A percentile compares a stretch with the other conserved stretches of the same genome.
Evolutionary conservation across 257 asterid species (phyloP).

Genomic region (Thymus mandschuricus): DNA sequence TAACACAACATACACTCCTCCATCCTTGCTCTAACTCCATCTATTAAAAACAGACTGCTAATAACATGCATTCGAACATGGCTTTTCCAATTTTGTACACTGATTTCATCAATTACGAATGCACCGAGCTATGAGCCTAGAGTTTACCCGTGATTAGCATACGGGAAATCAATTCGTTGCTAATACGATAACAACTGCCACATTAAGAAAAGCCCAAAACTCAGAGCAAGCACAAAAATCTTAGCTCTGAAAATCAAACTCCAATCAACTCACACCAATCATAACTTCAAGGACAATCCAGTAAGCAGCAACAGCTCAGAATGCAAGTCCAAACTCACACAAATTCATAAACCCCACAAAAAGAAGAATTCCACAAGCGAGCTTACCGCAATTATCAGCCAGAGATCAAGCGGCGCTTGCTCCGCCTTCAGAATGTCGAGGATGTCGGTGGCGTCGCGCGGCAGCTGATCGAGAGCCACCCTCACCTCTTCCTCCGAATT

Average conservation of each 20-base stretch:
- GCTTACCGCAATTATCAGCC: conserved; percentile 93
- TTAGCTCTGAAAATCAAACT: conserved; percentile 1
- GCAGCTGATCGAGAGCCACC: conserved; percentile 93
- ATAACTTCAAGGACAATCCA: neutral
- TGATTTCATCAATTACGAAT: neutral
- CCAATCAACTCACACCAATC: neutral
- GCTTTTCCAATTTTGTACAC: neutral
- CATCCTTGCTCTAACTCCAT: neutral
- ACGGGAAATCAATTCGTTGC: neutral
- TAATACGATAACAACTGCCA: neutral
- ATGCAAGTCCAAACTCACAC: neutral
- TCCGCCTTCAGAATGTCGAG: conserved; percentile 98
- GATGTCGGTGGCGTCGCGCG: conserved; percentile 97
- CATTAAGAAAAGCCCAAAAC: neutral
- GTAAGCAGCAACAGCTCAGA: neutral
- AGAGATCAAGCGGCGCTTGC: conserved; percentile 97
- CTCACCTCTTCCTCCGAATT: conserved; percentile 98
- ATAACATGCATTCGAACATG: neutral
- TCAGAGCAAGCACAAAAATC: conserved; percentile 13
- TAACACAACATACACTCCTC: neutral
- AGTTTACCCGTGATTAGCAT: conserved; percentile 4
- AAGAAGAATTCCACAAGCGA: neutral
- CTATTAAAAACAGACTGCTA: neutral
- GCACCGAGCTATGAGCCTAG: neutral
- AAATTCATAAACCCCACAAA: neutral